Percentiles rank a stretch among this genome's conserved stretches.
Conservation (phyloP, 306 rosid species). For the Ochetophila trinervis region DNA sequence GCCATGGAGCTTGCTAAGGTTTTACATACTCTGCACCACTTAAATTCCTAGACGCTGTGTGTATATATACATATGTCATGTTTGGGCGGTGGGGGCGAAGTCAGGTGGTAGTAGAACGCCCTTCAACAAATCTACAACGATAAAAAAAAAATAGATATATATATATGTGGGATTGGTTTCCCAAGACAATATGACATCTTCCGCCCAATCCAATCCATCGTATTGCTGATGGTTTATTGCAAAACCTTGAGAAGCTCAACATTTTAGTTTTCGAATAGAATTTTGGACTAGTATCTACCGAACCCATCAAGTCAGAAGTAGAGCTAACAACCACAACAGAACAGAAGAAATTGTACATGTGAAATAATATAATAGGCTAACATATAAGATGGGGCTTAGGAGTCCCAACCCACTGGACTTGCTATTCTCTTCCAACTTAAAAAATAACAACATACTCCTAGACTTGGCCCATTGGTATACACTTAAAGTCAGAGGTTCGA, state of each 20-base stretch:
- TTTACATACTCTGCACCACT: too few species aligned
- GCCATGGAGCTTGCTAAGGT: slow-evolving; percentile 31
- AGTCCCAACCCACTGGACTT: slow-evolving; percentile 4
- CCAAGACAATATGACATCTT: slow-evolving; percentile 22
- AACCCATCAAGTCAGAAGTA: slow-evolving; percentile 41
- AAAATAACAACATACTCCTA: not conserved
- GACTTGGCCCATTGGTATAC: too few species aligned
- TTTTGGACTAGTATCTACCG: slow-evolving; percentile 37
- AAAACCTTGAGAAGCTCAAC: not conserved
- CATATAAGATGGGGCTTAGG: not conserved
- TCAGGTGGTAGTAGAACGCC: slow-evolving; percentile 65
- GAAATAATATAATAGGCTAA: not conserved
- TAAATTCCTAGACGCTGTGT: too few species aligned
- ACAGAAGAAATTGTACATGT: slow-evolving; percentile 23
- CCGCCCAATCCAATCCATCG: slow-evolving; percentile 36
- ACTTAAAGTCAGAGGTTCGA: too few species aligned
- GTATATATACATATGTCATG: not conserved
- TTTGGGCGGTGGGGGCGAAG: not conserved
- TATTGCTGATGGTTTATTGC: slow-evolving; percentile 22
- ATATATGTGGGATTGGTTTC: slow-evolving; percentile 13
- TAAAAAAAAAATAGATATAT: not conserved
- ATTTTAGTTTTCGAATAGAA: slow-evolving; percentile 1
- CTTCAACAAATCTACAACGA: slow-evolving; percentile 50
- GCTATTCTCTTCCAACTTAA: not conserved
- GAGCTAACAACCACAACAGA: slow-evolving; percentile 58